Conservation (phyloP, 305 asterid species). For the Fraxinus sp. region DNA sequence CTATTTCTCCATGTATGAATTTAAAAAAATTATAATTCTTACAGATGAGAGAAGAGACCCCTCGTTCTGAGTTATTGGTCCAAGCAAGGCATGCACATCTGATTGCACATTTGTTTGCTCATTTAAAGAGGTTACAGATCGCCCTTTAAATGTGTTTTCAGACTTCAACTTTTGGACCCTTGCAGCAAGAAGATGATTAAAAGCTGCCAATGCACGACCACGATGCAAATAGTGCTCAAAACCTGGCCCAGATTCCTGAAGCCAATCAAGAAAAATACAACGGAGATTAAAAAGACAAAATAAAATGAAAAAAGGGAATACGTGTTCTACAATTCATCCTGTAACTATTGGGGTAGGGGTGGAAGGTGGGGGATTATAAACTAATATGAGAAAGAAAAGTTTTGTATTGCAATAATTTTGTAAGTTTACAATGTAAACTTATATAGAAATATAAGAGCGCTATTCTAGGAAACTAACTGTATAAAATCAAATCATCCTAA, state of each 20-base stretch:
- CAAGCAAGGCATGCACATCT: constrained; percentile 75
- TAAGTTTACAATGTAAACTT: background rate
- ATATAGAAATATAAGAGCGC: background rate
- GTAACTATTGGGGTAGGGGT: constrained; percentile 10
- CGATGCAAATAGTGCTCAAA: constrained; percentile 97
- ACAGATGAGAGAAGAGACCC: constrained; percentile 84
- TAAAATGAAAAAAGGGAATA: constrained; percentile 1
- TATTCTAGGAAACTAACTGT: background rate
- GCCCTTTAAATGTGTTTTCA: constrained; percentile 48
- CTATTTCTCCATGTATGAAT: constrained; percentile 20
- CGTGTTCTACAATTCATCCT: constrained; percentile 15
- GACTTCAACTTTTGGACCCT: constrained; percentile 71
- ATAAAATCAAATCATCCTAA: background rate
- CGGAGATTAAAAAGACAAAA: constrained; percentile 18
- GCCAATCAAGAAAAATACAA: constrained; percentile 29
- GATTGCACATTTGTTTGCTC: constrained; percentile 76
- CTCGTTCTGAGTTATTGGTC: constrained; percentile 72
- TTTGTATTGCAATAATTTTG: background rate
- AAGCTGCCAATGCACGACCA: constrained; percentile 95
- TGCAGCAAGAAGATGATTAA: constrained; percentile 64
- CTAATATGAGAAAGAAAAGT: background rate
- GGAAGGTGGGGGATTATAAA: background rate
- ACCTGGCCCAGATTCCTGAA: constrained; percentile 84
- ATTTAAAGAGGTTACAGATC: constrained; percentile 51
- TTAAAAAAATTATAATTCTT: constrained; percentile 34